phyloP scores from a whole-genome alignment of 495 filamentous ascomycete genomes.

The Penicillium longicatenatum region DNA sequence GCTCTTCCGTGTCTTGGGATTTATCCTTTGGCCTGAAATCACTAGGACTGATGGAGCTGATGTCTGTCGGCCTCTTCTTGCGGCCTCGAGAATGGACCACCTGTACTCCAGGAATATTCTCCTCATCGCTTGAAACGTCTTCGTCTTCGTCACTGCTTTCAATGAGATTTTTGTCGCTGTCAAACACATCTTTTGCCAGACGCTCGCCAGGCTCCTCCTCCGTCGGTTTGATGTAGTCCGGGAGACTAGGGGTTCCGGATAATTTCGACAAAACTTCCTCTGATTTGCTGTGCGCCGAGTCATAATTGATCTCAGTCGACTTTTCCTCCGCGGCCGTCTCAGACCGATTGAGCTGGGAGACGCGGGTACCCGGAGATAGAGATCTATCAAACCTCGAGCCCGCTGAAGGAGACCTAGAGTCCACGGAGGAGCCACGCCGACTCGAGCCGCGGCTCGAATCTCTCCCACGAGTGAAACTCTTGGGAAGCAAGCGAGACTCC shows the following conservation, averaged over 20 bases:
- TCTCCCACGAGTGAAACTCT: constrained; percentile 40
- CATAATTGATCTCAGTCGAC: neutral
- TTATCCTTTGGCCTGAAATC: constrained; percentile 23
- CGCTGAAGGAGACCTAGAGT: constrained; percentile 62
- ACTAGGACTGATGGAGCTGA: constrained; percentile 23
- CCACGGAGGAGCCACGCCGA: constrained; percentile 51
- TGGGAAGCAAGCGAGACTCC: constrained; percentile 36
- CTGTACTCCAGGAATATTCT: constrained; percentile 28
- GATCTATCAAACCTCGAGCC: constrained; percentile 46
- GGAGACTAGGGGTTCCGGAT: constrained; percentile 47
- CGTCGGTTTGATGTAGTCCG: constrained; percentile 45
- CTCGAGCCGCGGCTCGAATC: constrained; percentile 51
- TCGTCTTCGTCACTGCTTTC: constrained; percentile 57
- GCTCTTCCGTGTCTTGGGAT: constrained; percentile 54
- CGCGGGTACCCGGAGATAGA: constrained; percentile 54
- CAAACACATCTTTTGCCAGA: constrained; percentile 73
- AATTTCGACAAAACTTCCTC: constrained; percentile 62
- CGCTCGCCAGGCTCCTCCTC: constrained; percentile 52
- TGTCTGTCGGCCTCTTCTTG: constrained; percentile 27
- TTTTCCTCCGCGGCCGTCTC: neutral
- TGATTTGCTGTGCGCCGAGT: constrained; percentile 58
- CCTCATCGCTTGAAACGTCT: constrained; percentile 50
- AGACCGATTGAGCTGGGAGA: neutral
- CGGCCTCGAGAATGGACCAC: constrained; percentile 28
- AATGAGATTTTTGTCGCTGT: constrained; percentile 53